A percentile compares a stretch with the other conserved stretches of the same genome.
Evolutionary conservation across 148 eudicot species (phyloP).

Genomic region (Fagopyrum esculentum): DNA sequence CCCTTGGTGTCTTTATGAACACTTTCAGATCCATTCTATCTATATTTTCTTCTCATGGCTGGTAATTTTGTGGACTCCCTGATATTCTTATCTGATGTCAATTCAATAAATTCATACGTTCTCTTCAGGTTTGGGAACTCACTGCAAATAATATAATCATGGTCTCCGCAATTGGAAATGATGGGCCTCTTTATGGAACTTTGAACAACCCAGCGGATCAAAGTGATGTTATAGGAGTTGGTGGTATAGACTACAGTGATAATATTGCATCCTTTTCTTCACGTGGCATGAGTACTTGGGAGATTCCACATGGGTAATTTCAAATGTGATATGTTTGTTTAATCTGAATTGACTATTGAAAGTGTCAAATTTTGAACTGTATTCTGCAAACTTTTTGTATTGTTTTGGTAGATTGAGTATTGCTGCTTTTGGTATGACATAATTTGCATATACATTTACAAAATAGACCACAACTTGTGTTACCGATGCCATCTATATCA

Average conservation of each 20-base stretch:
- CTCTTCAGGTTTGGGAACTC: slow-evolving; percentile 87
- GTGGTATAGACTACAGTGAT: slow-evolving; percentile 95
- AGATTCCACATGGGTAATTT: slow-evolving; percentile 94
- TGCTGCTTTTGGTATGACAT: neutral
- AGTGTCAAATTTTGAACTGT: neutral
- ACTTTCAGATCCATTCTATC: neutral
- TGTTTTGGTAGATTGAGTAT: neutral
- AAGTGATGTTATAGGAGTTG: slow-evolving; percentile 99
- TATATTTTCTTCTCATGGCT: neutral
- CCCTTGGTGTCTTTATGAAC: slow-evolving; percentile 1
- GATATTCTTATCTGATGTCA: neutral
- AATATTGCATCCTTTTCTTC: slow-evolving; percentile 98
- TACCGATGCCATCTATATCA: neutral
- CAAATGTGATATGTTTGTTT: slow-evolving; percentile 2
- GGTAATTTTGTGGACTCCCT: neutral
- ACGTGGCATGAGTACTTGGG: slow-evolving; percentile 99
- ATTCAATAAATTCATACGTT: neutral
- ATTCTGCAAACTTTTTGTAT: neutral
- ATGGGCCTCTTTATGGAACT: slow-evolving; percentile 98
- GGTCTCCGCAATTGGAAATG: slow-evolving; percentile 99
- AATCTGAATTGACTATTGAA: neutral
- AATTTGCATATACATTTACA: neutral
- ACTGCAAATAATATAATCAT: slow-evolving; percentile 94
- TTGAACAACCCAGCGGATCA: slow-evolving; percentile 98
- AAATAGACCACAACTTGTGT: neutral